phyloP scores from a whole-genome alignment of 2,329 filamentous ascomycete genomes.

The Rosellinia necatrix region DNA sequence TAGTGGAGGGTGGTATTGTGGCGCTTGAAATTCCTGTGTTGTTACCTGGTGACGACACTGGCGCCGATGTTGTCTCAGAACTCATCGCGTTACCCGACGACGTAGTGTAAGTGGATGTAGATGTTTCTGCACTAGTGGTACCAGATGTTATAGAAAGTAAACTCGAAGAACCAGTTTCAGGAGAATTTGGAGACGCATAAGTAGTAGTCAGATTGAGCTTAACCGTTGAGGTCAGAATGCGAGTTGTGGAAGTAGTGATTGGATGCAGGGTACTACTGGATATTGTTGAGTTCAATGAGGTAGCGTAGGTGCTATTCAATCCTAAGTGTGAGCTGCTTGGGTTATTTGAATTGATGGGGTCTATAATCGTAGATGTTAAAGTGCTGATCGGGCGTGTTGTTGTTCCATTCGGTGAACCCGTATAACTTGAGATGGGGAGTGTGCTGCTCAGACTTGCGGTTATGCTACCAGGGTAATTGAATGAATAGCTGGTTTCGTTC shows the following conservation, averaged over 20 bases:
- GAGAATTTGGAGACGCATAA: slow-evolving; percentile 22
- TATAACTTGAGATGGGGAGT: slow-evolving; percentile 1
- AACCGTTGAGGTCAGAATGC: slow-evolving; percentile 20
- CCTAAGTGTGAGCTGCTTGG: background rate
- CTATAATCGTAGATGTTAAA: slow-evolving; percentile 5
- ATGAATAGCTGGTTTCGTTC: slow-evolving; percentile 16
- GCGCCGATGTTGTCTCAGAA: slow-evolving; percentile 15
- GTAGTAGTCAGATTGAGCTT: slow-evolving; percentile 18
- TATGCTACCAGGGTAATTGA: slow-evolving; percentile 4
- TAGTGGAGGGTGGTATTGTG: slow-evolving; percentile 24
- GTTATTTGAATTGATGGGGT: slow-evolving; percentile 15
- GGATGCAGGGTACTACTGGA: slow-evolving; percentile 11
- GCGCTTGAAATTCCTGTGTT: slow-evolving; percentile 6
- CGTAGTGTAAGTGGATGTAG: slow-evolving; percentile 9
- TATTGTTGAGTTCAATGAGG: slow-evolving; percentile 17
- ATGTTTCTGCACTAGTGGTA: background rate
- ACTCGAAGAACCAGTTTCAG: slow-evolving; percentile 23
- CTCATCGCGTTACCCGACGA: slow-evolving; percentile 7
- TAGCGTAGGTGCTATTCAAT: slow-evolving; percentile 5
- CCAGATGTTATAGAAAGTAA: background rate
- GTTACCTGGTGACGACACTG: slow-evolving; percentile 4
- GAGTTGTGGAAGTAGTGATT: slow-evolving; percentile 17
- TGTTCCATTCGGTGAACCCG: slow-evolving; percentile 10
- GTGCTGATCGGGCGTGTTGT: slow-evolving; percentile 24
- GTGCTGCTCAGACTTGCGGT: slow-evolving; percentile 11